phyloP scores from a whole-genome alignment of 495 filamentous ascomycete species.

The Chaetomium fimeti region DNA sequence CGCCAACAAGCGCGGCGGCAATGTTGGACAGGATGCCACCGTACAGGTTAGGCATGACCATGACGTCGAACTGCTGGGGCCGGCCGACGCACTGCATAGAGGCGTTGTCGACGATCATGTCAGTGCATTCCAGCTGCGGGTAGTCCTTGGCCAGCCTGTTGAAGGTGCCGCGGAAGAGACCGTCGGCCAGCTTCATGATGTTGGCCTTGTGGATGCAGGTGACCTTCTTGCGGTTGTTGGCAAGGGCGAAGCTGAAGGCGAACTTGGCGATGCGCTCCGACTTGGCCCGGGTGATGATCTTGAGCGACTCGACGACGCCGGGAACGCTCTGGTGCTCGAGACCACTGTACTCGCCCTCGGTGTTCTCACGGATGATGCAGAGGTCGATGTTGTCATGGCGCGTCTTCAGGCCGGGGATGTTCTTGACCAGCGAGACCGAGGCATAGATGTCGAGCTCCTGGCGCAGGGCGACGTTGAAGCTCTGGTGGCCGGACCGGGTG shows the following conservation, averaged over 20 bases:
- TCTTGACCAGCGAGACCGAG: constrained; percentile 96
- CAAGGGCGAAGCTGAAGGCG: constrained; percentile 93
- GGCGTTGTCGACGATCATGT: constrained; percentile 99
- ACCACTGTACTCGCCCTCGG: constrained; percentile 98
- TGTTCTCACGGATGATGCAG: constrained; percentile 99
- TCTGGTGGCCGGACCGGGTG: constrained; percentile 94
- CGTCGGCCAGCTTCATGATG: constrained; percentile 99
- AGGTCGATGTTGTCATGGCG: constrained; percentile 95
- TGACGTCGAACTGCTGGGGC: constrained; percentile 98
- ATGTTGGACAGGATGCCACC: constrained; percentile 99
- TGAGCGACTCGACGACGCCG: constrained; percentile 97
- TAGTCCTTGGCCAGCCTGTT: constrained; percentile 88
- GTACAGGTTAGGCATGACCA: constrained; percentile 99
- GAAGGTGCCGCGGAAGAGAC: constrained; percentile 97
- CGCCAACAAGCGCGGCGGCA: constrained; percentile 95
- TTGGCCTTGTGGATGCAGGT: constrained; percentile 99
- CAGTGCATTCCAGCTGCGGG: constrained; percentile 87
- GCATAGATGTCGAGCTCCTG: constrained; percentile 99
- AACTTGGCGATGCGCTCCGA: constrained; percentile 99
- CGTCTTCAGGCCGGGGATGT: constrained; percentile 96
- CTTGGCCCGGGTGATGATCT: constrained; percentile 98
- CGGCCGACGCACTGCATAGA: constrained; percentile 96
- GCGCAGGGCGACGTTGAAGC: constrained; percentile 97
- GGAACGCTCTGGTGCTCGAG: constrained; percentile 97
- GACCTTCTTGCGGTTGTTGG: constrained; percentile 97